Evolutionary conservation across 305 asterid species (phyloP).

Genomic region (Rubia tinctorum): DNA sequence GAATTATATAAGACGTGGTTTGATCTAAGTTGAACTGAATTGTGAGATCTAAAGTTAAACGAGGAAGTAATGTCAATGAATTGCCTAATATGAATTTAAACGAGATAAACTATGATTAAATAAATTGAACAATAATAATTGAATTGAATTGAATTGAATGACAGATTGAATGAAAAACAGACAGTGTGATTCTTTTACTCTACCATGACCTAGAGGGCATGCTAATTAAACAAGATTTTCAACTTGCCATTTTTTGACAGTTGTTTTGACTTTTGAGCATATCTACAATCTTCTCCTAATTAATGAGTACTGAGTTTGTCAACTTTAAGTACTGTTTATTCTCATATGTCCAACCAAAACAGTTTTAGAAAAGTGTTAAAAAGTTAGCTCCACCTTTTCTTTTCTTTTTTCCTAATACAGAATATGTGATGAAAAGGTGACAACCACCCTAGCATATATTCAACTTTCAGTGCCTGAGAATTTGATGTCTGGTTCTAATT

Average conservation of each 20-base stretch:
- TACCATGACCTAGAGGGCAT: conserved; percentile 5
- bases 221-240: background rate
- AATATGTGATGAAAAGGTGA: conserved; percentile 21
- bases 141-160: too few relatives aligned
- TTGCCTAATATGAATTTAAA: too few relatives aligned
- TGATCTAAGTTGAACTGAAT: too few relatives aligned
- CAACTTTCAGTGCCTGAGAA: conserved; percentile 23
- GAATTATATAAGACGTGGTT: too few relatives aligned
- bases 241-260: background rate
- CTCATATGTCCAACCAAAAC: background rate
- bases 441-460: conserved; percentile 26
- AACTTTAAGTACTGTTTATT: background rate
- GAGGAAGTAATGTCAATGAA: too few relatives aligned
- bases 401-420: background rate
- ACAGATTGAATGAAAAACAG: too few relatives aligned
- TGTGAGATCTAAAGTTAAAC: too few relatives aligned
- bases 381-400: background rate
- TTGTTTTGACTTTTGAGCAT: conserved; percentile 1
- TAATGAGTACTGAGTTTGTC: background rate
- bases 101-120: too few relatives aligned
- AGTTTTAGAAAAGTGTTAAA: background rate
- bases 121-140: too few relatives aligned
- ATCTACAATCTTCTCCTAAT: background rate
- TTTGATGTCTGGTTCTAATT: conserved; percentile 10
- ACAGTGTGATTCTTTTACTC: background rate